Base-by-base conservation (phyloP, 495 filamentous ascomycete species). In the Daldinia bambusicola region DNA sequence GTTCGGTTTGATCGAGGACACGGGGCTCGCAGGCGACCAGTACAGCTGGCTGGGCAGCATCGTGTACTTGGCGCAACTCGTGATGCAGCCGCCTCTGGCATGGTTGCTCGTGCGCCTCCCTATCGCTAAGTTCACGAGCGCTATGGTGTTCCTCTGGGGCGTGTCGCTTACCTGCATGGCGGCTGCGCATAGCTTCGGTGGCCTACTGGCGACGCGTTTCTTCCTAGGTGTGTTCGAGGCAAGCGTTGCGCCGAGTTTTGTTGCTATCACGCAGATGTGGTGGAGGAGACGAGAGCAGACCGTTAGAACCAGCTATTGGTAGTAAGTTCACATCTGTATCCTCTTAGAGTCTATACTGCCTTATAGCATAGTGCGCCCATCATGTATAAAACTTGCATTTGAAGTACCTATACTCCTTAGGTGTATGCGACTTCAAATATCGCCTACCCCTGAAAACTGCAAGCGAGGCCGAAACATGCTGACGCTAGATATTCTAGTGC, bases 191-290 rank as follows among this genome's bases (percentile, higher is more conserved):
- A 79, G 69, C 64, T 83, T 82, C 41, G 74, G 74, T 0, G 75
- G 77, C 20, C 63, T 83, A 4, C 72, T 83, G 62, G 76, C 75
- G 1, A 67, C 63, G 4, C 52, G 72, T 13, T 74, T 70, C 61
- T 69, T 77, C 32, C 37, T 77, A 0, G 75, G 75, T 6, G 69
- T 72, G 12, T 77, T 77, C 52, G 75, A 77, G 43, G 75, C 86
- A 2, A 61, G 56, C 13, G 52, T 73, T 66, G 87, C 87, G 2
- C 87, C 88, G 1, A 83, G 84, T 13, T 88, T 88, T 61, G 83
- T 89, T 56, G 87, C 87, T 1, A 81, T 89, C 5, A 86, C 86
- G 1, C 86, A 88, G 69, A 88, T 89, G 86, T 90, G 88, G 88
- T 90, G 86, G 72, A 79, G 85, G 62, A 82, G 88, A 40, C 75